Evolutionary conservation across 257 asterid species (phyloP), one percentile per base, ranked within the genome.

Genomic region (Sherardia arvensis): DNA sequence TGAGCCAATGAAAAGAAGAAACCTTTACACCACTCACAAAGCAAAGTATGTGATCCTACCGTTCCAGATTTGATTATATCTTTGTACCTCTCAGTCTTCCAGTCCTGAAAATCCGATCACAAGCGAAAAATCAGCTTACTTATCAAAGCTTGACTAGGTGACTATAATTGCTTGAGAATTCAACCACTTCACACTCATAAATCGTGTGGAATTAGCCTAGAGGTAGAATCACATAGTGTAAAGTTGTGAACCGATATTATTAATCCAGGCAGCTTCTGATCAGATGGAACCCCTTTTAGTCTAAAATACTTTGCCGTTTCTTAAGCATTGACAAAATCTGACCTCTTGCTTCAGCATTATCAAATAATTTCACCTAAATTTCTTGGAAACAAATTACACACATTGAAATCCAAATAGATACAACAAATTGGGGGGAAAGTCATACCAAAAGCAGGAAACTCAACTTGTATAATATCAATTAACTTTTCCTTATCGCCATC

Each of bases 61-160:
- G 85, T 81, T 82, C 97, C 99, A 21, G 99, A 92, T 81, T 76
- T 87, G 76, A 92, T 82, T 48, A 92, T 92, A 17, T 87, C 94
- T 77, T 92, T 87, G 86, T 92, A 92, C 75, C 99, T 85, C 80
- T 89, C 95, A 20, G 99, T 89, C 83, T 92, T 92, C 99, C 99
- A 92, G 64, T 89, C 99, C 97, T 91, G 85, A 72, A 70, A 28
- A 70, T 73, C 36, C 65, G 12, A 67, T 60, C 54, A 53, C 5
- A 43, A 20, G 22, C 28, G 30, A 51, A 14, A 10, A 21, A 22
- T 10, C 58, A 36, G 21, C 21, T 15, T 30, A 45, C 21, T 53
- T 36, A 27, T 25, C 4, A 23, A 38, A 25, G 15, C 26, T 43
- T 8, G 15, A 15, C 40, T 14, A 48, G 17, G 8, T 61, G 3